Base-by-base conservation (phyloP, 257 asterid species). In the Coffea canephora region DNA sequence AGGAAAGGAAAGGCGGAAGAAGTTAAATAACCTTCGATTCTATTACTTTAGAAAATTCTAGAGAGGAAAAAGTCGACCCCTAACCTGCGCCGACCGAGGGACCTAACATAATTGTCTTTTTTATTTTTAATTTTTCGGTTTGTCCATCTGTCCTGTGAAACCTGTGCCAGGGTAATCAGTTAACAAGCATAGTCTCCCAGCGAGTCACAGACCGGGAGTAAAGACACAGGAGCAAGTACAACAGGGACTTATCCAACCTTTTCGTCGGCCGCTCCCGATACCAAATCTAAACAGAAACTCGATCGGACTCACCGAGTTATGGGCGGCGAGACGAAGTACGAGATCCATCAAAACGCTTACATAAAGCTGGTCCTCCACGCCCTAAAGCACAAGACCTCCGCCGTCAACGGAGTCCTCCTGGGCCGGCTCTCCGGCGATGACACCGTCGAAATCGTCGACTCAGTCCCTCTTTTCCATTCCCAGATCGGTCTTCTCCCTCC, bases 401-500 rank as follows among this genome's bases (percentile, higher is more conserved):
- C 97, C 89, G 99, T 93, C 88, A 92, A 92, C 86, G 97, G 89
- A 76, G 91, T 92, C 85, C 96, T 96, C 80, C 88, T 96, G 77
- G 99, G 99, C 78, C 90, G 91, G 69, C 72, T 67, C 84, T 90
- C 97, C 83, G 85, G 85, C 71, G 88, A 80, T 34, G 85, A 83
- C 19, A 50, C 83, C 9, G 92, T 95, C 36, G 99, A 96, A 87
- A 90, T 96, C 78, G 85, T 87, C 41, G 99, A 96, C 54, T 88
- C 97, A 21, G 97, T 96, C 6, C 95, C 98, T 2, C 98, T 96
- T 75, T 96, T 94, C 85, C 99, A 96, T 82, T 91, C 98, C 45
- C 97, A 94, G 90, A 92, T 96, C 87, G 95, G 97, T 72, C 88
- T 96, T 52, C 96, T 95, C 11, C 96, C 96, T 79, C 97, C 97